Evolutionary conservation across 139 green algal genomes (phyloP).

Genomic region (Coelastrella sp.): DNA sequence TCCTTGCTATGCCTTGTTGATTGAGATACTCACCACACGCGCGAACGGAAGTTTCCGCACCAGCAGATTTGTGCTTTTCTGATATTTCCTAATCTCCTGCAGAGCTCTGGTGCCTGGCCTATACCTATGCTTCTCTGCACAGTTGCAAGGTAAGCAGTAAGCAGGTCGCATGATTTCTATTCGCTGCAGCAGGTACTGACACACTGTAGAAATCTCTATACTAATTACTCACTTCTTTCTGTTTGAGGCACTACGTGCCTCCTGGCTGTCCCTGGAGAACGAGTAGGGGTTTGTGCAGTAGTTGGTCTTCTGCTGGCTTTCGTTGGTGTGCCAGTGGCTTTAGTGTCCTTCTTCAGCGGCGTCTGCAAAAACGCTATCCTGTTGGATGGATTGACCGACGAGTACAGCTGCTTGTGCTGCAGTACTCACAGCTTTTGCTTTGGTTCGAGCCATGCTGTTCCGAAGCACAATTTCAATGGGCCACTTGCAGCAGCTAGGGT

Average conservation of each 20-base stretch:
- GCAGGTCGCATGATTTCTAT: too few relatives aligned
- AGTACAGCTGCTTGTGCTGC: too few relatives aligned
- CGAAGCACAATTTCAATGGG: neutral
- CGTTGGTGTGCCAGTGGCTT: neutral
- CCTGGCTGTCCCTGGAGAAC: conserved; percentile 13
- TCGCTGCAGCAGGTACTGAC: too few relatives aligned
- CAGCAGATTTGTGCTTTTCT: conserved; percentile 85
- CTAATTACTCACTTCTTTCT: conserved; percentile 32
- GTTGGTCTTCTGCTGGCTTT: neutral
- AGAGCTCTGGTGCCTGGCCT: conserved; percentile 87
- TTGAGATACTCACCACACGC: conserved; percentile 75
- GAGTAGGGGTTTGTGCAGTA: neutral
- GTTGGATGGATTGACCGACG: too few relatives aligned
- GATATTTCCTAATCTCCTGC: conserved; percentile 92
- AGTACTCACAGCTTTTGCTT: conserved; percentile 23
- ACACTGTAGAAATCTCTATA: too few relatives aligned
- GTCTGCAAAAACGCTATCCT: too few relatives aligned
- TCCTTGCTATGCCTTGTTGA: too few relatives aligned
- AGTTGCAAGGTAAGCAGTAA: neutral
- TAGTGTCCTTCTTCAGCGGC: neutral
- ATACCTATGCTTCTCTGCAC: conserved; percentile 69
- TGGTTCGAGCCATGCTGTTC: conserved; percentile 16
- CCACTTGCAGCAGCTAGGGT: neutral
- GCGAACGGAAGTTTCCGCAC: conserved; percentile 96
- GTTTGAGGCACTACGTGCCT: neutral